phyloP scores from a whole-genome alignment of 352 stramenopile species.

The Pythium monospermum region DNA sequence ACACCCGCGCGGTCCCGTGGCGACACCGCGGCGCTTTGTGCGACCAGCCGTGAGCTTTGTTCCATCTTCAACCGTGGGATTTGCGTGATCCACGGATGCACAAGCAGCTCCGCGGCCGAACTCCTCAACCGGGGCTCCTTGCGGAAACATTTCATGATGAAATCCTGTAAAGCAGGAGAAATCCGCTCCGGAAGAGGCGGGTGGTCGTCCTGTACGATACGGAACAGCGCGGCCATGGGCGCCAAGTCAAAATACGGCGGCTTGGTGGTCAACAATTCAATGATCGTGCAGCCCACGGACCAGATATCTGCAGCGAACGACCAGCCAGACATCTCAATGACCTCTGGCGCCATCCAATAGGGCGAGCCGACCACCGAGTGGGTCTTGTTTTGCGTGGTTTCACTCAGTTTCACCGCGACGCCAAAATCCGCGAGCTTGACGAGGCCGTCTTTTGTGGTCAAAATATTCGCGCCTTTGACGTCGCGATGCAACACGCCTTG shows the following conservation, averaged over 20 bases:
- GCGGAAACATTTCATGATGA: constrained; percentile 92
- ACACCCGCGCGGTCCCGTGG: constrained; percentile 75
- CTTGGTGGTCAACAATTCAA: constrained; percentile 91
- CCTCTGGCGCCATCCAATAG: constrained; percentile 96
- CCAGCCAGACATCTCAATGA: constrained; percentile 93
- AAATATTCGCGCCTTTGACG: constrained; percentile 92
- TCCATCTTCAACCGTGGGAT: constrained; percentile 87
- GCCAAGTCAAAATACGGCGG: constrained; percentile 92
- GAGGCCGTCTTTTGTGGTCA: constrained; percentile 89
- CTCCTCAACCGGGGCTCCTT: constrained; percentile 83
- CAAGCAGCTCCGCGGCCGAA: constrained; percentile 82
- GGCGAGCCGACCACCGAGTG: constrained; percentile 91
- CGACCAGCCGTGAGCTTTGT: constrained; percentile 79
- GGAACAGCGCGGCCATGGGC: constrained; percentile 88
- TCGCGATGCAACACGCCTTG: constrained; percentile 91
- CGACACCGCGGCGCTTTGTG: constrained; percentile 66
- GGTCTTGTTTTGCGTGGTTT: constrained; percentile 70
- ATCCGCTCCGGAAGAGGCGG: constrained; percentile 87
- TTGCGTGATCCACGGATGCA: constrained; percentile 88
- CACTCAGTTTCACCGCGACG: constrained; percentile 86
- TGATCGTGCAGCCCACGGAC: constrained; percentile 94
- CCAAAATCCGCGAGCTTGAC: constrained; percentile 93
- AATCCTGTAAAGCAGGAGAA: constrained; percentile 86
- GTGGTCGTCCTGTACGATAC: constrained; percentile 92
- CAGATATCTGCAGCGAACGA: constrained; percentile 93